These are phyloP conservation scores for Nothophoma quercina DNA, from an alignment of 2,329 filamentous ascomycete species.

Conservation along the genomic window DNA sequence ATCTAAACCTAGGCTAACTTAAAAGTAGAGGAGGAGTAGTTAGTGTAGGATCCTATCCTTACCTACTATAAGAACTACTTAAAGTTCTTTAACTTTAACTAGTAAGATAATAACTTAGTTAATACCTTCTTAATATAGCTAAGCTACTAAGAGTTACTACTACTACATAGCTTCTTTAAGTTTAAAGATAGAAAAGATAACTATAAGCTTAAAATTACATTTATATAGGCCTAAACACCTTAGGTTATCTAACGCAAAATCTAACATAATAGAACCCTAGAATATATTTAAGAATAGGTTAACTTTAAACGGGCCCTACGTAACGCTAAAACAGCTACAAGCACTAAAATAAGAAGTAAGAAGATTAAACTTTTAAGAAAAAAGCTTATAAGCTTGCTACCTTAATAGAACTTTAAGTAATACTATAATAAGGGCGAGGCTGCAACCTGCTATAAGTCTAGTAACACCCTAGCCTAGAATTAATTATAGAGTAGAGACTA, in stretches of 20 bases:
- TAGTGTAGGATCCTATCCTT: neutral
- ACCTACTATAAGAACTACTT: neutral
- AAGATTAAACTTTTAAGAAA: too few relatives aligned
- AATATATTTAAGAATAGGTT: neutral
- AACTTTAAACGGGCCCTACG: neutral
- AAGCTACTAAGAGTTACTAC: neutral
- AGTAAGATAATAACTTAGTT: neutral
- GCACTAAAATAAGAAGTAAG: too few relatives aligned
- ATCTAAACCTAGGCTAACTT: slow-evolving; percentile 1
- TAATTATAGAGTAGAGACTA: too few relatives aligned
- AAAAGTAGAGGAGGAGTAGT: neutral
- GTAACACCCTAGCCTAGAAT: too few relatives aligned
- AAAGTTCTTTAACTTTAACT: neutral
- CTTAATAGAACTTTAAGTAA: too few relatives aligned
- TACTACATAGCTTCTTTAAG: neutral
- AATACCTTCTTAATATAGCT: neutral
- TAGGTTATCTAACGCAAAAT: neutral
- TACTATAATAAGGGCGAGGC: too few relatives aligned
- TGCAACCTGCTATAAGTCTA: too few relatives aligned
- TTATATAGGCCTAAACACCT: neutral
- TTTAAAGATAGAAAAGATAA: neutral
- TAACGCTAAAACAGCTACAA: neutral
- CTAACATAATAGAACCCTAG: neutral
- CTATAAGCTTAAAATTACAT: neutral
- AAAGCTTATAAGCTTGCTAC: too few relatives aligned